phyloP scores from a whole-genome alignment of 2,329 filamentous ascomycete species.

The Ampelomyces quisqualis region DNA sequence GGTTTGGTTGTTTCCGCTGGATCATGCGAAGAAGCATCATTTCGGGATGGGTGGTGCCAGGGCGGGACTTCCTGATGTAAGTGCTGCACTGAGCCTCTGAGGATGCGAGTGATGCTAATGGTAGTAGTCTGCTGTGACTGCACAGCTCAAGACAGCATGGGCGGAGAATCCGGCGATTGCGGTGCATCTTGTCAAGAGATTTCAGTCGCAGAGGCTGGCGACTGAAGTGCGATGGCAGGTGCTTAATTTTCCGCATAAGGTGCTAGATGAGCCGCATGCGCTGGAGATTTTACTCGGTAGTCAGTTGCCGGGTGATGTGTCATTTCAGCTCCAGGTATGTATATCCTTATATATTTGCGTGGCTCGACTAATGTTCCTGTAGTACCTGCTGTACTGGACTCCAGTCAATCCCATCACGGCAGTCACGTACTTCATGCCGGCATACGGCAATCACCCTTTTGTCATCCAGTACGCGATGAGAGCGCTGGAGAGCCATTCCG shows the following conservation, averaged over 20 bases:
- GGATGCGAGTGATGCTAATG: slow-evolving; percentile 14
- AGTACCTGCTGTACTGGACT: slow-evolving; percentile 92
- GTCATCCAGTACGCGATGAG: slow-evolving; percentile 96
- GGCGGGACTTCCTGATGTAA: slow-evolving; percentile 46
- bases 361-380: slow-evolving; percentile 14
- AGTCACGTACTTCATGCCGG: slow-evolving; percentile 87
- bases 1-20: slow-evolving; percentile 87
- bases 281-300: slow-evolving; percentile 79
- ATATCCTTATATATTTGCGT: background rate
- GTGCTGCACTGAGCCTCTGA: slow-evolving; percentile 4
- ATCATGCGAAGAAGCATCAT: slow-evolving; percentile 59
- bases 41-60: slow-evolving; percentile 49
- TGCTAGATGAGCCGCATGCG: slow-evolving; percentile 76
- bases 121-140: slow-evolving; percentile 56
- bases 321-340: slow-evolving; percentile 76
- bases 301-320: slow-evolving; percentile 74
- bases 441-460: slow-evolving; percentile 87
- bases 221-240: slow-evolving; percentile 78
- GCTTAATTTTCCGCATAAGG: slow-evolving; percentile 80
- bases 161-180: slow-evolving; percentile 79
- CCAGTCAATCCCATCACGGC: slow-evolving; percentile 91
- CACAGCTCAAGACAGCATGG: slow-evolving; percentile 82
- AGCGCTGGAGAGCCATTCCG: slow-evolving; percentile 86
- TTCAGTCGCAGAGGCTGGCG: slow-evolving; percentile 70
- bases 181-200: slow-evolving; percentile 79